Base-by-base conservation (phyloP, 352 stramenopile species). In the Globisporangium canariense region DNA sequence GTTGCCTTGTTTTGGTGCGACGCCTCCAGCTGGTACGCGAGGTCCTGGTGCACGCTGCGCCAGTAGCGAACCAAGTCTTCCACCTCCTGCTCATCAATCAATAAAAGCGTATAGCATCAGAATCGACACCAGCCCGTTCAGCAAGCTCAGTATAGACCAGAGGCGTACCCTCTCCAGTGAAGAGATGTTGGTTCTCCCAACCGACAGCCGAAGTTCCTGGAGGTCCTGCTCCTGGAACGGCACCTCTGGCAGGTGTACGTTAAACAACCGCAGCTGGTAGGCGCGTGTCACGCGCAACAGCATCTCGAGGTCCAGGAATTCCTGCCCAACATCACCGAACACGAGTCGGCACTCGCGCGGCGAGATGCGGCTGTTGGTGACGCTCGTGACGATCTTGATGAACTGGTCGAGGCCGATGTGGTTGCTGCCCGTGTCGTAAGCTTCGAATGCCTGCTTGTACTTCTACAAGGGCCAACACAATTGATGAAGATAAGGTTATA, bases 401-500 rank as follows among this genome's bases (percentile, higher is more conserved):
- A 93, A 93, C 66, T 90, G 76, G 13, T 91, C 79, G 59, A 89
- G 67, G 7, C 81, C 83, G 20, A 93, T 86, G 11, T 69, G 74
- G 50, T 78, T 68, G 28, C 76, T 76, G 18, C 76, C 73, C 4
- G 76, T 50, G 59, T 88, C 79, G 28, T 72, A 63, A 10, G 65
- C 51, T 28, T 66, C 65, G 57, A 92, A 86, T 18, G 77, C 77
- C 47, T 84, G 74, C 40, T 64, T 67, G 72, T 90, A 88, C 11
- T 68, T 75, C 75, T 86, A 54, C 41, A 13, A 11, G n/a, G 9
- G 30, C 5, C 36, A 8, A 1, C 36, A 41, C 18, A 8, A 9
- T 30, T 45, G 36, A 41, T 4, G 61, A 56, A 22, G 4, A 2
- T 7, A 43, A 32, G 20, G 16, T 18, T 1, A 9, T 9, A 18